Base-by-base conservation (phyloP, 768 basidiomycete genomes). In the Lentinus brumalis region DNA sequence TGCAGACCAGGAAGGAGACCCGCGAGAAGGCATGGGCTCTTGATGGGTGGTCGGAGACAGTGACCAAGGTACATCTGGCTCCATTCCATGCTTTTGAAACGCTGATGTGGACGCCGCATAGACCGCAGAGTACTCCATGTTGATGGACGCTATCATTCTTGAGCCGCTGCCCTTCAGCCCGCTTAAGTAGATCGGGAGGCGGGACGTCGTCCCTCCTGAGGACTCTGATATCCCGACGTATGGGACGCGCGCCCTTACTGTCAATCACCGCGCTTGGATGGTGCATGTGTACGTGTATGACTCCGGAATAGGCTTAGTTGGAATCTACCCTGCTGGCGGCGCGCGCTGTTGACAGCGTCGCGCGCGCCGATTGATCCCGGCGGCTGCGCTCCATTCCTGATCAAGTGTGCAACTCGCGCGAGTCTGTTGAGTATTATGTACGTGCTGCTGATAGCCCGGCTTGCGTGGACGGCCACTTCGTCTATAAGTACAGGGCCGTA, bases 11-110 rank as follows among this genome's bases (percentile, higher is more conserved):
- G 61, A 96, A 94, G 75, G 86, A 91, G 65, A 86, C 80, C 45
- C 83, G 96, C 44, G 92, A 96, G 74, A 85, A 88, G 72, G 94
- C 95, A 26, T 99, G 96, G 96, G 84, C 92, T 69, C 81, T 94
- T 66, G 93, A 96, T 62, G 94, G 94, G 5, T 99, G 96, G 96
- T 90, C 91, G 46, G 92, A 92, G 74, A 96, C 94, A 0, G 94
- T 96, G 38, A 87, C 88, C 62, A 94, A 96, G 87, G 95, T 87
- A 66, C 64, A 79, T 51, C 18, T 26, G 15, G 11, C 18, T 50
- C 5, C 30, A 32, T 2, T 31, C 12, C 35, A 49, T n/a, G 30
- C 21, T 29, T 45, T 14, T 1, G 32, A 3, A 35, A 15, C 30
- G 54, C 49, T 41, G 10, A 31, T 18, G 42, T 50, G 59, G 44